phyloP scores from a whole-genome alignment of 208 protist species.

The Leishmania braziliensis region DNA sequence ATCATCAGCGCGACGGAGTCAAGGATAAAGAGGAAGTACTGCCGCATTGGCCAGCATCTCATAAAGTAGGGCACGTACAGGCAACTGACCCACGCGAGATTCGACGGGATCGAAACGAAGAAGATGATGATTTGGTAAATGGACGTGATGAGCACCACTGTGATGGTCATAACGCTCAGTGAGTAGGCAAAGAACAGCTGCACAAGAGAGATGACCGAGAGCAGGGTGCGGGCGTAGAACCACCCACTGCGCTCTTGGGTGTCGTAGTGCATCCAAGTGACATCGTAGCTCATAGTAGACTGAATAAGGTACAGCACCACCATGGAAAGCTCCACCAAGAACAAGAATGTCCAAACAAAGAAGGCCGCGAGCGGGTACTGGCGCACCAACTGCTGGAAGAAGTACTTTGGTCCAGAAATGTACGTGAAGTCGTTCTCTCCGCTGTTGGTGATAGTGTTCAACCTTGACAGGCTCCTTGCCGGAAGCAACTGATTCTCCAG shows the following conservation, averaged over 20 bases:
- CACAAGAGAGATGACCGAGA: constrained; percentile 73
- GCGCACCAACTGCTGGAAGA: constrained; percentile 79
- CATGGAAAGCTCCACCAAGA: constrained; percentile 72
- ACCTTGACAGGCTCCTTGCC: constrained; percentile 15
- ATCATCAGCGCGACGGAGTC: constrained; percentile 75
- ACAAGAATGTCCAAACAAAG: constrained; percentile 78
- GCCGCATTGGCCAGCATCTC: constrained; percentile 84
- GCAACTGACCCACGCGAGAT: constrained; percentile 64
- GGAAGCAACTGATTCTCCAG: constrained; percentile 7
- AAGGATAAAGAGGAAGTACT: constrained; percentile 88
- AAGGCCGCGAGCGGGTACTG: constrained; percentile 72
- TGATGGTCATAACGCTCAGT: constrained; percentile 67
- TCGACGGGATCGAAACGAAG: constrained; percentile 50
- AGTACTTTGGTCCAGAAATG: constrained; percentile 73
- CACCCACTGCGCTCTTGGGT: constrained; percentile 47
- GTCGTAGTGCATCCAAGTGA: constrained; percentile 68
- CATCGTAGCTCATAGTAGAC: constrained; percentile 38
- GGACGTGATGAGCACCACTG: constrained; percentile 77
- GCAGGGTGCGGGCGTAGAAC: constrained; percentile 66
- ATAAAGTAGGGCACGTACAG: constrained; percentile 89
- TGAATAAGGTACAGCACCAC: constrained; percentile 76
- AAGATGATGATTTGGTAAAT: constrained; percentile 82
- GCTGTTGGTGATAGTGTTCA: constrained; percentile 10
- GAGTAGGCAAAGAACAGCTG: constrained; percentile 89
- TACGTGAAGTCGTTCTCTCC: constrained; percentile 57